A percentile compares a stretch with the other conserved stretches of the same genome.
These are phyloP conservation scores for Prunus campanulata DNA, from an alignment of 306 rosid genomes.

Conservation along the genomic window DNA sequence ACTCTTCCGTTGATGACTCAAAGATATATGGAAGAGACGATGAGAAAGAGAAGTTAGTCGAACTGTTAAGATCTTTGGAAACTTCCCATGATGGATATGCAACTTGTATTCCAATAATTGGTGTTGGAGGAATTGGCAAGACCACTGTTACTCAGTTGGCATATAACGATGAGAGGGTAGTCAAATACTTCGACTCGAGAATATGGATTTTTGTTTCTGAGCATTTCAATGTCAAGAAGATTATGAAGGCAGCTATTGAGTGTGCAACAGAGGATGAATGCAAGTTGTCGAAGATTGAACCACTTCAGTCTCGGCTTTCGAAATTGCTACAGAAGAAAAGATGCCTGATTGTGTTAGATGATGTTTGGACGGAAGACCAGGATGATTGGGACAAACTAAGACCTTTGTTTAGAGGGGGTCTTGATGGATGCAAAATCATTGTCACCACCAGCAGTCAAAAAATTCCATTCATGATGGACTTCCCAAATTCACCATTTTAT, in stretches of 20 bases:
- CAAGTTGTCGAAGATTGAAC: neutral
- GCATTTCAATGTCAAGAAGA: neutral
- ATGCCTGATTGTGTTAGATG: conserved; percentile 11
- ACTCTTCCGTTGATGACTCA: neutral
- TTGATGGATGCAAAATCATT: conserved; percentile 14
- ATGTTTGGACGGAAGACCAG: conserved; percentile 14
- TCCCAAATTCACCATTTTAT: neutral
- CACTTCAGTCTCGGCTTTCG: neutral
- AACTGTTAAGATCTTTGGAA: neutral
- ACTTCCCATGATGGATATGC: neutral
- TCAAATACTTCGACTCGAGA: neutral
- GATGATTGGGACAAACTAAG: conserved; percentile 15
- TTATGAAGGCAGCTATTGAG: neutral
- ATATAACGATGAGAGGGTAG: neutral
- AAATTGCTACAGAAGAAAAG: neutral
- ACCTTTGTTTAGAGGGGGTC: neutral
- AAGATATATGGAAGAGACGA: neutral
- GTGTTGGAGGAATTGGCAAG: conserved; percentile 17
- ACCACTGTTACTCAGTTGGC: conserved; percentile 3
- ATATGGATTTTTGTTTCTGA: conserved; percentile 5
- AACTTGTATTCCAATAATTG: neutral
- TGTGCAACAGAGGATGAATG: neutral
- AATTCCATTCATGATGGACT: neutral
- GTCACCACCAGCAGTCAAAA: neutral
- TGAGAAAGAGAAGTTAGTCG: conserved; percentile 1